These are phyloP conservation scores for Calycina marina DNA, from an alignment of 2,329 filamentous ascomycete genomes.

Conservation along the genomic window DNA sequence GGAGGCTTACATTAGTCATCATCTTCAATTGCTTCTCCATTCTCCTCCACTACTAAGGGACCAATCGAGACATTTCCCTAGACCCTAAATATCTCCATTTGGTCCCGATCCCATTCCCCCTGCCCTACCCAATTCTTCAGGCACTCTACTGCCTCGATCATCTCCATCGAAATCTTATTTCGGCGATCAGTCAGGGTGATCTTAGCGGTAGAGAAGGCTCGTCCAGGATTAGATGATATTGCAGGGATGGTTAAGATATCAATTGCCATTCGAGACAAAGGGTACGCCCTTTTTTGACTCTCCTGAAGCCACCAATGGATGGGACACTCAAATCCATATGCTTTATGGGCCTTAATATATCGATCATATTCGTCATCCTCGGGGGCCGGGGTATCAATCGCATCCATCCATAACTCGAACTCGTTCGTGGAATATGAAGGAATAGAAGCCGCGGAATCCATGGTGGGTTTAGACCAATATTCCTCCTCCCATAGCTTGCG, in stretches of 20 bases:
- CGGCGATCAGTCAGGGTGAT: constrained; percentile 1
- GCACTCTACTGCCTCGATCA: constrained; percentile 3
- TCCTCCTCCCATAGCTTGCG: constrained; percentile 5
- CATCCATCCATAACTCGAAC: no score
- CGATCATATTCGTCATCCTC: background rate
- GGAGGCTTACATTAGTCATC: no score
- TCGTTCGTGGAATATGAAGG: background rate
- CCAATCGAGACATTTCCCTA: no score
- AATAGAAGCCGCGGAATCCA: background rate
- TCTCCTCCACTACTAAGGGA: no score
- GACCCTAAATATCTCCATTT: no score
- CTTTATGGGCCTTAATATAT: background rate
- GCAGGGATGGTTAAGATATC: constrained; percentile 5
- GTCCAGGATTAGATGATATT: constrained; percentile 4
- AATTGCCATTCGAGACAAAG: constrained; percentile 4
- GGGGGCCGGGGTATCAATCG: background rate
- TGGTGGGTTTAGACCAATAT: constrained; percentile 1
- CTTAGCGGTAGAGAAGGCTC: constrained; percentile 4
- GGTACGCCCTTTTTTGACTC: constrained; percentile 1
- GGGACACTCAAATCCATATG: background rate
- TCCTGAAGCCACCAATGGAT: constrained; percentile 3
- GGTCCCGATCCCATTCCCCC: no score
- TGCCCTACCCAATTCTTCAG: constrained; percentile 6
- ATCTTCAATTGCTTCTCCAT: no score
- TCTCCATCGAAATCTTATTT: no score